Conservation (phyloP, 2,329 filamentous ascomycete species). For the Aspergillus chevalieri region DNA sequence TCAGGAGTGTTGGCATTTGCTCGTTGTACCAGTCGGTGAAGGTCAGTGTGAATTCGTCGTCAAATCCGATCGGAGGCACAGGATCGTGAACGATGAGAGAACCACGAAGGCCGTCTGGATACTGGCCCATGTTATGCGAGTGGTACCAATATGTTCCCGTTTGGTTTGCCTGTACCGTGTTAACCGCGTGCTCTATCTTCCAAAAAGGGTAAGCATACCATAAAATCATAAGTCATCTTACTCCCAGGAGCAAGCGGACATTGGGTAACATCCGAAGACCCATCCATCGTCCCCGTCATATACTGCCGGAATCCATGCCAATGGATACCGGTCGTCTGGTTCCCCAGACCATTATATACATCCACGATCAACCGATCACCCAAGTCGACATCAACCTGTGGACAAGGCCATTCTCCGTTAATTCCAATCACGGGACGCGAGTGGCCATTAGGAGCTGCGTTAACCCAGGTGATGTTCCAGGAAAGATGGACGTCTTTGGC, state of each 20-base stretch:
- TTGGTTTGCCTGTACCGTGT: slow-evolving; percentile 40
- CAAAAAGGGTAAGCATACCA: slow-evolving; percentile 28
- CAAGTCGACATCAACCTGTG: slow-evolving; percentile 42
- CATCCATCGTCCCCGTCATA: slow-evolving; percentile 65
- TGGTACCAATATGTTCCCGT: slow-evolving; percentile 77
- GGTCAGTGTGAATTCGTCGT: slow-evolving; percentile 59
- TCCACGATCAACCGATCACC: slow-evolving; percentile 36
- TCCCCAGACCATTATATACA: slow-evolving; percentile 34
- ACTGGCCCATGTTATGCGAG: slow-evolving; percentile 61
- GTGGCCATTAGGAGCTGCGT: slow-evolving; percentile 63
- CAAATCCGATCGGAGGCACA: slow-evolving; percentile 54
- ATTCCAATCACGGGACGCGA: slow-evolving; percentile 65
- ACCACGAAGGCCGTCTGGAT: slow-evolving; percentile 63
- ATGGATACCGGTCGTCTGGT: slow-evolving; percentile 36
- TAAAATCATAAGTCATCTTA: slow-evolving; percentile 64
- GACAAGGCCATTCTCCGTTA: slow-evolving; percentile 70
- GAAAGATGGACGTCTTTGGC: neutral
- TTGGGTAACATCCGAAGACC: slow-evolving; percentile 59
- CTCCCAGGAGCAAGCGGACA: slow-evolving; percentile 60
- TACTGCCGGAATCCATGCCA: slow-evolving; percentile 70
- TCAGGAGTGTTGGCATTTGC: slow-evolving; percentile 46
- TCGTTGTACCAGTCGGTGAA: slow-evolving; percentile 68
- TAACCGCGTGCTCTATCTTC: slow-evolving; percentile 29
- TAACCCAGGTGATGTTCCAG: slow-evolving; percentile 67
- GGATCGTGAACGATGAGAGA: slow-evolving; percentile 61